phyloP scores from a whole-genome alignment of 345 rosid species.

The Angophora floribunda region DNA sequence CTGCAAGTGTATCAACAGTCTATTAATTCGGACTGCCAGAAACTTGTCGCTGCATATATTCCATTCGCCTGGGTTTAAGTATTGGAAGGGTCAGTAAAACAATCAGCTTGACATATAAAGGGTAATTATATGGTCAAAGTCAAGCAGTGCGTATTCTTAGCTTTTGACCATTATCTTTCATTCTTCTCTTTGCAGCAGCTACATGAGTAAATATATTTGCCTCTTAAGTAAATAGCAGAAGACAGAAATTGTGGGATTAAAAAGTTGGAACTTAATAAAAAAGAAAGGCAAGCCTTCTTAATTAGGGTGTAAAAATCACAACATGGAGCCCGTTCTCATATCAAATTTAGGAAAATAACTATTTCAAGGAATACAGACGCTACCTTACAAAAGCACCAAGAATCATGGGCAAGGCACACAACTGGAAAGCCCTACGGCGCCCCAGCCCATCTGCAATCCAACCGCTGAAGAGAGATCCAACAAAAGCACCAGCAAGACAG shows the following conservation, averaged over 20 bases:
- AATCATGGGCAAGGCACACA: slow-evolving; percentile 85
- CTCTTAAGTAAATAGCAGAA: background rate
- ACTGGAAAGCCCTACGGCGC: slow-evolving; percentile 82
- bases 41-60: background rate
- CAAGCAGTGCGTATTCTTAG: background rate
- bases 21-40: background rate
- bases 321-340: background rate
- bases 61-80: background rate
- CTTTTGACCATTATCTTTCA: background rate
- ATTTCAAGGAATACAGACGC: background rate
- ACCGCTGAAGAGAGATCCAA: slow-evolving; percentile 83
- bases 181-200: background rate
- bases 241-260: background rate
- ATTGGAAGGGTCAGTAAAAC: background rate
- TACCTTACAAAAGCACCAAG: slow-evolving; percentile 83
- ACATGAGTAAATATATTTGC: background rate
- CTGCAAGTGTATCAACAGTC: background rate
- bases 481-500: slow-evolving; percentile 81
- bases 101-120: background rate
- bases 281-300: background rate
- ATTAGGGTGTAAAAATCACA: background rate
- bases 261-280: background rate
- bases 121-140: background rate
- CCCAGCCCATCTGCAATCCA: slow-evolving; percentile 81
- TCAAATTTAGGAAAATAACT: background rate